Evolutionary conservation across 1,284 basidiomycete species (phyloP), one percentile per base, ranked within the genome.

Genomic region (Puccinia hordei): DNA sequence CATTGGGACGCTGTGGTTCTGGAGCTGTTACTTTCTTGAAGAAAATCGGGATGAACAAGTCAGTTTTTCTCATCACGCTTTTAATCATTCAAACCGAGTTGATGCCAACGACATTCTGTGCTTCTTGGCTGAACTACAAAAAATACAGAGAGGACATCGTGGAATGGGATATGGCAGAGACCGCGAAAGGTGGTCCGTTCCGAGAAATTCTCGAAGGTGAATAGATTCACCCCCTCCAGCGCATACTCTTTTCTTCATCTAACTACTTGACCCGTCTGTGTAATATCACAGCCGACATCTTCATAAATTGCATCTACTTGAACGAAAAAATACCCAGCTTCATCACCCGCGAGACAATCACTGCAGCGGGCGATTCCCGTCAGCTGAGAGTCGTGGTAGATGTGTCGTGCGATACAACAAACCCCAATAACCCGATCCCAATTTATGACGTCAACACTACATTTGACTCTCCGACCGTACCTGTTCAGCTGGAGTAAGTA

Each of bases 291-390:
- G 96, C 95, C 82, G 97, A 99, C 87, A 91, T 99, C 85, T 98
- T 99, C 85, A 91, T 99, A 89, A 99, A 99, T 89, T 99, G 97
- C 90, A 99, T 99, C 87, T 99, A 99, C 87, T 91, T 99, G 81
- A 92, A 90, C 73, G 90, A 91, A 74, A 88, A 90, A 82, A 99
- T 99, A 83, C 94, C 95, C 19, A 89, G 68, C 74, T 99, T 99
- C 87, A 83, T 99, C 81, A 92, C 92, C 15, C 86, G 87, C 55
- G 91, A 94, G 68, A 90, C 90, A 82, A 92, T 98, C 83, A 87
- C 87, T 33, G 88, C 88, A 30, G 93, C 92, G 15, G 95, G 95
- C 33, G 86, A 87, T 75, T 83, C 87, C 27, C 89, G 97, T 82
- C 88, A 90, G 77, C 87, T 99, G 81, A 89, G 90, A 49, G 91